Percentiles rank a stretch among this genome's conserved stretches.
Evolutionary conservation across 352 stramenopile genomes (phyloP).

Genomic region (Phytophthora crassamura): DNA sequence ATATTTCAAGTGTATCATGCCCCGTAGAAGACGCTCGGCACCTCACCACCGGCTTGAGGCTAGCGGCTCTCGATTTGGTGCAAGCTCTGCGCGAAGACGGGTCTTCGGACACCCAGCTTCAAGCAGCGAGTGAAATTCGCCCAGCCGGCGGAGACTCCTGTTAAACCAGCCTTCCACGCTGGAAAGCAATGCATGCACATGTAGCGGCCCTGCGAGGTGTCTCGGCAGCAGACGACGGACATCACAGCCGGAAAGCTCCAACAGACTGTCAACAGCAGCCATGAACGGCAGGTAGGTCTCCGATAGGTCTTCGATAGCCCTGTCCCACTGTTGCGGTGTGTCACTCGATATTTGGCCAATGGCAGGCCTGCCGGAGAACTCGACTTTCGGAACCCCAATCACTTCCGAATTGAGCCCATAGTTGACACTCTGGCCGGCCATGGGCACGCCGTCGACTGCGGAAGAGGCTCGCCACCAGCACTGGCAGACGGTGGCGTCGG

Average conservation of each 20-base stretch:
- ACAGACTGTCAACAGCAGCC: background rate
- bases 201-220: too few species aligned
- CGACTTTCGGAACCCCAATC: background rate
- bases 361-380: background rate
- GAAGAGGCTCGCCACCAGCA: constrained; percentile 32
- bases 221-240: too few species aligned
- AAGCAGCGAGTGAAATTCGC: background rate
- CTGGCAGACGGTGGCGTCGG: constrained; percentile 62
- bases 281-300: too few species aligned
- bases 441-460: constrained; percentile 17
- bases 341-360: background rate
- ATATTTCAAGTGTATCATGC: background rate
- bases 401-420: constrained; percentile 27
- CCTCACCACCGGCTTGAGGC: constrained; percentile 21
- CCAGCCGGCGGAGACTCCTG: too few species aligned
- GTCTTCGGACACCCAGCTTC: constrained; percentile 18
- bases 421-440: background rate
- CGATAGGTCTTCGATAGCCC: too few species aligned
- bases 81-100: constrained; percentile 26
- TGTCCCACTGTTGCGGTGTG: too few species aligned
- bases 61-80: constrained; percentile 31
- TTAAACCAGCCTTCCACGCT: background rate
- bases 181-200: constrained; percentile 26
- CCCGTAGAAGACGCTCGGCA: background rate
- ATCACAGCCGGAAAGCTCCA: background rate